Percentiles rank a stretch among this genome's conserved stretches.
Conservation (phyloP, 106 monocot genomes). For the Apostasia shenzhenica region DNA sequence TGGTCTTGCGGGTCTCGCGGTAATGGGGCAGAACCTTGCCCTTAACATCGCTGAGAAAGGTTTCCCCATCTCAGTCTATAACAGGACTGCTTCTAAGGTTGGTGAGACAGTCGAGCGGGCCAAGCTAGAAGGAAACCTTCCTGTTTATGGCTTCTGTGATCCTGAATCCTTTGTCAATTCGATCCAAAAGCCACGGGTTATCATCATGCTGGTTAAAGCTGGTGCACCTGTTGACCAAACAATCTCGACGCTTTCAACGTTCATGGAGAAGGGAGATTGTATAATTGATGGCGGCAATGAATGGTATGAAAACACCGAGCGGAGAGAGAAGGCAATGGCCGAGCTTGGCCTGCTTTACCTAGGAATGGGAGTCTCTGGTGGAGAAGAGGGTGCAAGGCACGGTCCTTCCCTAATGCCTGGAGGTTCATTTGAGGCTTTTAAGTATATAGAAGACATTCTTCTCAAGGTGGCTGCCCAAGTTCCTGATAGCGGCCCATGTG, state of each 20-base stretch:
- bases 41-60: slow-evolving; percentile 56
- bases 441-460: slow-evolving; percentile 43
- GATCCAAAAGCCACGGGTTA: slow-evolving; percentile 44
- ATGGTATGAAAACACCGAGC: slow-evolving; percentile 60
- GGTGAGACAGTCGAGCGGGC: slow-evolving; percentile 49
- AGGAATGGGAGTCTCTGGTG: slow-evolving; percentile 60
- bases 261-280: slow-evolving; percentile 47
- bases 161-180: slow-evolving; percentile 39
- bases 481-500: slow-evolving; percentile 44
- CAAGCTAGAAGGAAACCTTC: slow-evolving; percentile 42
- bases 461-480: slow-evolving; percentile 53
- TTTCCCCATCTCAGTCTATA: slow-evolving; percentile 53
- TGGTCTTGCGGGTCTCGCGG: slow-evolving; percentile 50
- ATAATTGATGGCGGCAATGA: slow-evolving; percentile 55
- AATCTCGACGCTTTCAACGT: slow-evolving; percentile 30
- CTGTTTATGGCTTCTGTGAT: slow-evolving; percentile 39
- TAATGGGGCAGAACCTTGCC: slow-evolving; percentile 59
- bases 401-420: slow-evolving; percentile 62
- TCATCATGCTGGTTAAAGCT: slow-evolving; percentile 52
- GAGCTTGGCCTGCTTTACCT: slow-evolving; percentile 44
- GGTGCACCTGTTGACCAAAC: slow-evolving; percentile 56
- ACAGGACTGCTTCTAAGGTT: slow-evolving; percentile 46
- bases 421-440: slow-evolving; percentile 42
- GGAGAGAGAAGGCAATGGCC: slow-evolving; percentile 48
- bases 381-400: slow-evolving; percentile 43